A percentile compares a stretch with the other conserved stretches of the same genome.
Conservation (phyloP, 2,329 filamentous ascomycete genomes). For the Trichoderma afroharzianum region DNA sequence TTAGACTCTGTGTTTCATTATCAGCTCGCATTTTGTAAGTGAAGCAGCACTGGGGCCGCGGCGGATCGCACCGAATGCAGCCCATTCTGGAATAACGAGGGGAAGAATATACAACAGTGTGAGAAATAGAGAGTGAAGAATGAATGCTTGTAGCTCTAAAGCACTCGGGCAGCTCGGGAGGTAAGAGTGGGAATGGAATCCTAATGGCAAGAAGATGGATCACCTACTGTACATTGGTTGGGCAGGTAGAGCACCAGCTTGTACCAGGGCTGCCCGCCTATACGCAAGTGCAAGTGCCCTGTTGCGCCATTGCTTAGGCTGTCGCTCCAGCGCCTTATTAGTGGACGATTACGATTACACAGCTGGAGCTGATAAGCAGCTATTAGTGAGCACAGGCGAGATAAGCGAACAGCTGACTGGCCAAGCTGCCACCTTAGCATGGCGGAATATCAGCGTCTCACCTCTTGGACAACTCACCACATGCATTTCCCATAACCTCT, state of each 20-base stretch:
- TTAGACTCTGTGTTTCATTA: background rate
- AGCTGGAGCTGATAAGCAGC: background rate
- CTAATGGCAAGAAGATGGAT: background rate
- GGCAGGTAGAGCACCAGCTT: too few species aligned
- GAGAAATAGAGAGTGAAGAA: background rate
- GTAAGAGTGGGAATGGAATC: background rate
- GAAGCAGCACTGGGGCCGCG: background rate
- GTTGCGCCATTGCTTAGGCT: background rate
- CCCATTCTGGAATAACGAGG: background rate
- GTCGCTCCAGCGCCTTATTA: background rate
- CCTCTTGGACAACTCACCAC: background rate
- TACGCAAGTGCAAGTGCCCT: too few species aligned
- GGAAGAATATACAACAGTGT: background rate
- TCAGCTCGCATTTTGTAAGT: background rate
- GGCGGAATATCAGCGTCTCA: background rate
- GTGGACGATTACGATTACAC: background rate
- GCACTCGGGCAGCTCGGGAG: background rate
- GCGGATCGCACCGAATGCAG: background rate
- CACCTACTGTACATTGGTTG: too few species aligned
- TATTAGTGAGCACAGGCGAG: background rate
- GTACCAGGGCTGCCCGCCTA: too few species aligned
- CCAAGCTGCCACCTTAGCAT: background rate
- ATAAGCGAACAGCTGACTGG: background rate
- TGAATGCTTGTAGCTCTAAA: background rate
- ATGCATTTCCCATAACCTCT: background rate